Evolutionary conservation across 495 filamentous ascomycete species (phyloP).

Genomic region (Letharia columbiana): DNA sequence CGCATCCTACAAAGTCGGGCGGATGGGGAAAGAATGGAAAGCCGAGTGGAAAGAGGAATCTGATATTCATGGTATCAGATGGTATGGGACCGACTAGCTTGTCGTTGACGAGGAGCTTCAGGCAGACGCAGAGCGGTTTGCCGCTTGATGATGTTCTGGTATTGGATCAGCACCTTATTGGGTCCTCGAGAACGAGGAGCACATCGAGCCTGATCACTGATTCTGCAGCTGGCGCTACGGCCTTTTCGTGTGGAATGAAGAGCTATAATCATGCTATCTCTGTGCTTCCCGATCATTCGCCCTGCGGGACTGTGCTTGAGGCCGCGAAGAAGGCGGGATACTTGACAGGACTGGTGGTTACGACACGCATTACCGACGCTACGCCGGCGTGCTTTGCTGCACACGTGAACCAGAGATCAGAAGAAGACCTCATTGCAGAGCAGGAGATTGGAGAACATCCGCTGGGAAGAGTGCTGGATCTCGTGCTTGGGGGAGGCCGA

Average conservation of each 20-base stretch:
- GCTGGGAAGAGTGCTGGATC: conserved; percentile 75
- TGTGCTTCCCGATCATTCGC: conserved; percentile 70
- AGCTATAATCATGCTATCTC: conserved; percentile 95
- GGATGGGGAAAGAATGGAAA: conserved; percentile 39
- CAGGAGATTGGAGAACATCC: conserved; percentile 84
- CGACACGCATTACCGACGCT: conserved; percentile 90
- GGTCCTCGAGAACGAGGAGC: conserved; percentile 78
- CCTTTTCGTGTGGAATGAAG: conserved; percentile 86
- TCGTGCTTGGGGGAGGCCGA: conserved; percentile 85
- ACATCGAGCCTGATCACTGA: conserved; percentile 79
- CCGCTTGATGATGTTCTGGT: conserved; percentile 62
- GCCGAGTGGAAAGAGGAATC: conserved; percentile 71
- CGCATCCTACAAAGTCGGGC: conserved; percentile 24
- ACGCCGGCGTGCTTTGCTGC: conserved; percentile 95
- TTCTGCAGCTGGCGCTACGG: conserved; percentile 90
- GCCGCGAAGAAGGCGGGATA: conserved; percentile 88
- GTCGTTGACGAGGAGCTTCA: conserved; percentile 71
- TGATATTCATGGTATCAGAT: conserved; percentile 98
- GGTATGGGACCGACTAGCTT: conserved; percentile 95
- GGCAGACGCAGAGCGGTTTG: conserved; percentile 59
- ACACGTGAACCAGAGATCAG: conserved; percentile 68
- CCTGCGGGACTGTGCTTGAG: conserved; percentile 91
- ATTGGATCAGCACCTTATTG: conserved; percentile 80
- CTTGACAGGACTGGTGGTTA: conserved; percentile 88
- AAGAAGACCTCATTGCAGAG: conserved; percentile 84